Evolutionary conservation across 2,329 filamentous ascomycete genomes (phyloP).

Genomic region (Fusarium burgessii): DNA sequence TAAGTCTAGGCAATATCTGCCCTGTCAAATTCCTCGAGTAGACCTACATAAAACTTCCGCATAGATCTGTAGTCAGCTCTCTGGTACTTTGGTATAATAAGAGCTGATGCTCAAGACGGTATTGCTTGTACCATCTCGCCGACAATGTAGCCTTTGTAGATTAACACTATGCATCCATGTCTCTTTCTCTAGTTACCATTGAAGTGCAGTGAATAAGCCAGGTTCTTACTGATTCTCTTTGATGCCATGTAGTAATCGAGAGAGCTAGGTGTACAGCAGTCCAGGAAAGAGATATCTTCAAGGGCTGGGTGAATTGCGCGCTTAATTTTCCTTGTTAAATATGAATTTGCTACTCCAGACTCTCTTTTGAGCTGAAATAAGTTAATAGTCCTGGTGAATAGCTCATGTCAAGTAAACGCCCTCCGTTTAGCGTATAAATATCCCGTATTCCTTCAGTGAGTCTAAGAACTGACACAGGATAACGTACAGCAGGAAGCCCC

Average conservation of each 20-base stretch:
- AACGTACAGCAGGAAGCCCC: not conserved
- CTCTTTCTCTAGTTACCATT: too few relatives aligned
- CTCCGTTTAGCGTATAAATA: not conserved
- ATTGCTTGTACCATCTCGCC: not conserved
- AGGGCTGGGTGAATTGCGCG: not conserved
- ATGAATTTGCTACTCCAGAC: too few relatives aligned
- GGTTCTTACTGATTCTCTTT: not conserved
- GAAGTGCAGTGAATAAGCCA: not conserved
- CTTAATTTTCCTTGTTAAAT: too few relatives aligned
- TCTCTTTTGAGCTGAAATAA: not conserved
- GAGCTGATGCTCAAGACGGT: not conserved
- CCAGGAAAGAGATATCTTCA: not conserved
- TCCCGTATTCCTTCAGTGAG: too few relatives aligned
- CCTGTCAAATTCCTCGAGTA: rapidly evolving
- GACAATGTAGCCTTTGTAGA: not conserved
- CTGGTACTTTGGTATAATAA: not conserved
- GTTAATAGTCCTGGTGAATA: not conserved
- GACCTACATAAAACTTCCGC: rapidly evolving
- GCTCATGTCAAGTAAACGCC: not conserved
- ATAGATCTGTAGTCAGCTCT: not conserved
- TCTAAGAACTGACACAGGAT: not conserved
- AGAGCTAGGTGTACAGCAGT: not conserved
- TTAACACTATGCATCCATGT: not conserved
- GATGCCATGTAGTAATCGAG: not conserved
- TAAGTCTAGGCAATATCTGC: not conserved